These are phyloP conservation scores for Gentiana macrophylla DNA, from an alignment of 257 asterid genomes.

Conservation along the genomic window DNA sequence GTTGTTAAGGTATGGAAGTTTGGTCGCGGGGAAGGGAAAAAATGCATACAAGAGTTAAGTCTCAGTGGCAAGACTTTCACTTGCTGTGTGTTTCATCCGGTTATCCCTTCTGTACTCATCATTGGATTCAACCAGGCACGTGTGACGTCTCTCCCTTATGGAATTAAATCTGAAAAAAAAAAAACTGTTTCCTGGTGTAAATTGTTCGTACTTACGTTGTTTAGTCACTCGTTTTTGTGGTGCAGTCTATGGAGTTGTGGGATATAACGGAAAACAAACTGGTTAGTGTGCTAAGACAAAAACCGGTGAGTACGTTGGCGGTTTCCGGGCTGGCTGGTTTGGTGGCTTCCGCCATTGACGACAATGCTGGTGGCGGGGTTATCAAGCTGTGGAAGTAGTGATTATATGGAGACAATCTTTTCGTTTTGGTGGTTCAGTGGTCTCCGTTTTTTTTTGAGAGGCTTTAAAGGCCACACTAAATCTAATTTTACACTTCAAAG, in stretches of 20 bases:
- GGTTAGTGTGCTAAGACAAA: conserved; percentile 13
- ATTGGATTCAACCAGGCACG: conserved; percentile 25
- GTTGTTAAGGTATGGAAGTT: conserved; percentile 27
- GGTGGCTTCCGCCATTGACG: conserved; percentile 25
- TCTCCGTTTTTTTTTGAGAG: too few relatives aligned
- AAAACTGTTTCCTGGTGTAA: neutral
- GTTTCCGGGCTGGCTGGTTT: conserved; percentile 13
- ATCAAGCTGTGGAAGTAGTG: conserved; percentile 28
- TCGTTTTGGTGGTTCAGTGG: too few relatives aligned
- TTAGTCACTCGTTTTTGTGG: too few relatives aligned
- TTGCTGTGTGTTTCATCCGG: conserved; percentile 26
- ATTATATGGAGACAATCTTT: too few relatives aligned
- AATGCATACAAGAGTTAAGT: conserved; percentile 24
- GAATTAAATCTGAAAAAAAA: too few relatives aligned
- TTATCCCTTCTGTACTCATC: conserved; percentile 16
- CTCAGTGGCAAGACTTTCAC: conserved; percentile 17
- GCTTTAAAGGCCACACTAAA: too few relatives aligned
- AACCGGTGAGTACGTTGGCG: conserved; percentile 15
- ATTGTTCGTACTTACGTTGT: neutral
- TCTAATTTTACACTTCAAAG: too few relatives aligned
- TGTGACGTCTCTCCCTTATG: neutral
- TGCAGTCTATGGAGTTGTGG: conserved; percentile 37
- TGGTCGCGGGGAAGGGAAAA: conserved; percentile 18
- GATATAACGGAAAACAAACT: conserved; percentile 27
- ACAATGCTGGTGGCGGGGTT: neutral